A percentile compares a stretch with the other conserved stretches of the same genome.
These are phyloP conservation scores for Russula sp. DNA, from an alignment of 768 basidiomycete genomes.

Conservation along the genomic window DNA sequence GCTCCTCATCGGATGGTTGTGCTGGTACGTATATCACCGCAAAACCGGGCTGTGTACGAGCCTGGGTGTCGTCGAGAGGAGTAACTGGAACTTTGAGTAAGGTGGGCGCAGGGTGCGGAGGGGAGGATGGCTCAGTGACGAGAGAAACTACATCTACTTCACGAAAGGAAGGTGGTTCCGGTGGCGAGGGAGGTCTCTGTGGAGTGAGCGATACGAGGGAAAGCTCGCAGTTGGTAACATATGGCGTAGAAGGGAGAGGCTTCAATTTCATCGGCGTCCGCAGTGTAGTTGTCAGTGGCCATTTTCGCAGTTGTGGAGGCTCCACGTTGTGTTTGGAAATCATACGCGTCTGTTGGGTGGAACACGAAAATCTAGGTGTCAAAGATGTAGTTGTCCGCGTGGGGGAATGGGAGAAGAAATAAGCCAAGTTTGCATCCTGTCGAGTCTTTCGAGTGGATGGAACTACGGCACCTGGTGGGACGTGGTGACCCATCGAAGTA, in stretches of 20 bases:
- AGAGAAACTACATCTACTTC: neutral
- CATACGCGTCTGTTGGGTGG: neutral
- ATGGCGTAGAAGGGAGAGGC: neutral
- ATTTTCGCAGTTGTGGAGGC: slow-evolving; percentile 6
- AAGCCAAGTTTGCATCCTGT: slow-evolving; percentile 14
- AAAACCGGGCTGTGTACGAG: slow-evolving; percentile 3
- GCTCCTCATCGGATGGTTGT: slow-evolving; percentile 17
- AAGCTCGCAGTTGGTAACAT: neutral
- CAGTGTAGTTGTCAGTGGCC: slow-evolving; percentile 10
- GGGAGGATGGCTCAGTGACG: neutral
- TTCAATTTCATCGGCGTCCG: slow-evolving; percentile 8
- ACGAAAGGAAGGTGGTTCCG: neutral
- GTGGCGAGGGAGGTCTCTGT: neutral
- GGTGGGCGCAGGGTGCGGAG: neutral
- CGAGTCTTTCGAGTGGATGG: neutral
- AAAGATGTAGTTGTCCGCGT: slow-evolving; percentile 4
- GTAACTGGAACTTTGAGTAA: neutral
- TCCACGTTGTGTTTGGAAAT: slow-evolving; percentile 13
- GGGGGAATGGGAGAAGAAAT: slow-evolving; percentile 20
- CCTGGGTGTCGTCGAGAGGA: neutral
- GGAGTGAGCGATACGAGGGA: neutral
- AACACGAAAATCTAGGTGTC: no score
- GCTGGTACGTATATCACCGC: slow-evolving; percentile 8
- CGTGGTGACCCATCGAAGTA: neutral
- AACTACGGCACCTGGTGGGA: neutral